These are phyloP conservation scores for Aureobasidium sp. DNA, from an alignment of 2,329 filamentous ascomycete genomes.

Conservation along the genomic window DNA sequence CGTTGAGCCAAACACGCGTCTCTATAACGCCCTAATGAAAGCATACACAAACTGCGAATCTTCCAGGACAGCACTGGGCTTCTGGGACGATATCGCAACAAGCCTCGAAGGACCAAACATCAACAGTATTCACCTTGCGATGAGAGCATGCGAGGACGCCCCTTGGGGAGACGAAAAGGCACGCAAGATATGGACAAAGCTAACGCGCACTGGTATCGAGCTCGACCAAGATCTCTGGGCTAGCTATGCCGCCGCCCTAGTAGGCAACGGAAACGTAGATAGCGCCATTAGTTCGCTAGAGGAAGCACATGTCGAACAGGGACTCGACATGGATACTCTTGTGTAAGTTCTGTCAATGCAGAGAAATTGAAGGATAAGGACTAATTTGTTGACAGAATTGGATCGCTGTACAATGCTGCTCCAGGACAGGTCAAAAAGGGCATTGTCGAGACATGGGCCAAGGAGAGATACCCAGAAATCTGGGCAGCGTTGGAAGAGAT, in stretches of 20 bases:
- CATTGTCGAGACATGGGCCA: constrained; percentile 67
- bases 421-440: constrained; percentile 50
- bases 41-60: constrained; percentile 67
- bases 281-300: constrained; percentile 59
- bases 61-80: constrained; percentile 59
- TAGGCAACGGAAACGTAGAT: constrained; percentile 61
- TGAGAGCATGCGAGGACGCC: constrained; percentile 65
- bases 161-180: constrained; percentile 38
- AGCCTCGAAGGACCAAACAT: constrained; percentile 79
- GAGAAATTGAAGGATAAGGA: not conserved
- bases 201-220: constrained; percentile 68
- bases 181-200: constrained; percentile 58
- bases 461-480: constrained; percentile 54
- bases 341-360: constrained; percentile 50
- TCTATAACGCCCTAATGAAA: constrained; percentile 81
- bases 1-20: constrained; percentile 63
- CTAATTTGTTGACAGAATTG: constrained; percentile 46
- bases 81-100: constrained; percentile 77
- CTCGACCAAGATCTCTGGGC: constrained; percentile 65
- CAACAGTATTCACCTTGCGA: constrained; percentile 68
- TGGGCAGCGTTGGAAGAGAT: constrained; percentile 60
- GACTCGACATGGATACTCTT: constrained; percentile 56
- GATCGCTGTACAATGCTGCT: constrained; percentile 70
- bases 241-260: constrained; percentile 68
- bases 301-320: constrained; percentile 57